Evolutionary conservation across 2,329 filamentous ascomycete species (phyloP).

Genomic region (Coniochaeta sp.): DNA sequence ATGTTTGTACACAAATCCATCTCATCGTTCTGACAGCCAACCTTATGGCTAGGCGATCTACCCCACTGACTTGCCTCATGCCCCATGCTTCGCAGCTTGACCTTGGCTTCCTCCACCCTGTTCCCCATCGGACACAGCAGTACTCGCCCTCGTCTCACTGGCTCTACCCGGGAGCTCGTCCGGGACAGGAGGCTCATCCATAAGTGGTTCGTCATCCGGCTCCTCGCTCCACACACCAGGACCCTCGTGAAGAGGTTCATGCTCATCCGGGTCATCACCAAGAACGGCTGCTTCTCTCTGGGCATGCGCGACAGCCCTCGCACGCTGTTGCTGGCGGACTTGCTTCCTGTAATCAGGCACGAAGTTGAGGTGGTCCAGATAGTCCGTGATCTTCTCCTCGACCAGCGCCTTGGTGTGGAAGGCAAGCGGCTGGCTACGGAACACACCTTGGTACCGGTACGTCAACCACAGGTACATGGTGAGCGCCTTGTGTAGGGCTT

Average conservation of each 20-base stretch:
- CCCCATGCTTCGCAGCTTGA: background rate
- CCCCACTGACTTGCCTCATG: background rate
- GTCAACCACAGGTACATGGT: conserved; percentile 90
- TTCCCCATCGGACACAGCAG: background rate
- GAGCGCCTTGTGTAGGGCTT: conserved; percentile 72
- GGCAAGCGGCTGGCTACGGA: conserved; percentile 66
- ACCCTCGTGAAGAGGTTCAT: conserved; percentile 11
- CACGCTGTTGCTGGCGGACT: conserved; percentile 19
- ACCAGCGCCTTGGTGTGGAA: conserved; percentile 72
- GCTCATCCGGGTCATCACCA: conserved; percentile 10
- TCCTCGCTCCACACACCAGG: conserved; percentile 10
- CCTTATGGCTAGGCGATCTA: too few species aligned
- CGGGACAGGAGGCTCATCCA: background rate
- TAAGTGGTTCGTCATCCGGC: conserved; percentile 2
- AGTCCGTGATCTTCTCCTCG: conserved; percentile 65
- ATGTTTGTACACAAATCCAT: background rate
- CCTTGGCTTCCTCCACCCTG: background rate
- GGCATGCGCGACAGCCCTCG: conserved; percentile 9
- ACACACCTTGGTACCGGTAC: conserved; percentile 78
- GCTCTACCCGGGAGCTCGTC: background rate
- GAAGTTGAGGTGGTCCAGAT: conserved; percentile 49
- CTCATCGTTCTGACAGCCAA: background rate
- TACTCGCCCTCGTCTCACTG: background rate
- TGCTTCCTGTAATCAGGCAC: conserved; percentile 24
- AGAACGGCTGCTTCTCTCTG: conserved; percentile 13